Conservation (phyloP, 2,329 filamentous ascomycete genomes). For the Monascus ruber region DNA sequence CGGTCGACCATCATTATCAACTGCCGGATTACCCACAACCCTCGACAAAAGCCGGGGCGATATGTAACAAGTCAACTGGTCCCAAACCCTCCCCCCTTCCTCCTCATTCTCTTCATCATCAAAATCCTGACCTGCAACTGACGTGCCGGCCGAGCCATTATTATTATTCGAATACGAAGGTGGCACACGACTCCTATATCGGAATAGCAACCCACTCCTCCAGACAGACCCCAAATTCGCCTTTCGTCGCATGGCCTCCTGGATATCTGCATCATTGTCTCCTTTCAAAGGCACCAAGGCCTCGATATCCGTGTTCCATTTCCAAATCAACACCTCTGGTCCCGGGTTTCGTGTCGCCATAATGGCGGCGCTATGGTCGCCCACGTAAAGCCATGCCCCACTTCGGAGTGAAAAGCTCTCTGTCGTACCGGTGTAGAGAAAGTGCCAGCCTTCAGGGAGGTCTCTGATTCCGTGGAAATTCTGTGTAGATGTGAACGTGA, state of each 20-base stretch:
- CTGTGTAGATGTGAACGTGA: conserved; percentile 52
- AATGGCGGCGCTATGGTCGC: conserved; percentile 19
- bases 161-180: conserved; percentile 37
- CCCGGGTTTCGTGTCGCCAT: conserved; percentile 11
- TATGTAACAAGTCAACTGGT: conserved; percentile 40
- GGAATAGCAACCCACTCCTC: conserved; percentile 37
- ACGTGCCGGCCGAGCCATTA: not conserved
- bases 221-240: conserved; percentile 47
- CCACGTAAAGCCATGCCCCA: conserved; percentile 50
- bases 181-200: conserved; percentile 28
- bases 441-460: conserved; percentile 48
- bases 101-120: conserved; percentile 16
- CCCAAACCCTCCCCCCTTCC: conserved; percentile 44
- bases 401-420: conserved; percentile 49
- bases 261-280: conserved; percentile 25
- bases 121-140: conserved; percentile 2
- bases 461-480: conserved; percentile 52
- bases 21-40: conserved; percentile 34
- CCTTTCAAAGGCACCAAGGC: conserved; percentile 21
- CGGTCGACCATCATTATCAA: conserved; percentile 29
- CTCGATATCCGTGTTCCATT: conserved; percentile 39
- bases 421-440: conserved; percentile 49
- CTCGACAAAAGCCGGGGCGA: conserved; percentile 38
- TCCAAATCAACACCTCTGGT: conserved; percentile 41
- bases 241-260: conserved; percentile 41